Evolutionary conservation across 2,329 filamentous ascomycete genomes (phyloP), one percentile per base, ranked within the genome.

Genomic region (Rhinocladiella mackenziei): DNA sequence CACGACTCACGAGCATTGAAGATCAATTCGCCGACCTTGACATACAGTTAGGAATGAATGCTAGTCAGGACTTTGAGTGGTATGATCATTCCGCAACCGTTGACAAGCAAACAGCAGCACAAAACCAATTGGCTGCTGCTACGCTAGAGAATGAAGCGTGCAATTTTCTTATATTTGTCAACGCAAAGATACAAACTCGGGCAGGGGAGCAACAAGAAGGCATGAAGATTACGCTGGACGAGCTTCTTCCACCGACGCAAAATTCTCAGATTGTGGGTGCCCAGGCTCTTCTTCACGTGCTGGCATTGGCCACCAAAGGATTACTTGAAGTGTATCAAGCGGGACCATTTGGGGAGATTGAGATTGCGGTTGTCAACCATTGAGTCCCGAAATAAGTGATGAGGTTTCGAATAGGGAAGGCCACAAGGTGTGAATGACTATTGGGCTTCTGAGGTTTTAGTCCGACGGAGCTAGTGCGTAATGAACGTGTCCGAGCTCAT

Each of bases 241-340:
- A 79, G 36, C 66, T 95, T 7, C 77, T 92, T 32, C 72, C 77
- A n/a, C 75, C 79, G 0, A 59, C 59, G 7, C 65, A 70, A 30
- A 78, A 76, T 20, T 70, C 62, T 30, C 74, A 70, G 25, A 68
- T 77, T 20, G 80, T 87, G 9, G 85, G 83, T 6, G 81, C 84
- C 2, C 84, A 89, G 61, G 86, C 81, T 0, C 83, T 87, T 60
- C 78, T 84, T 66, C 85, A 92, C 61, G 73, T 86, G 2, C 74
- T 94, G 10, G 73, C 76, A 8, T 72, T 92, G 31, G 81, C 78
- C 4, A 87, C 80, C 2, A 86, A 81, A 64, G 74, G 74, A 2
- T 62, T 76, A 43, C 66, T 91, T 32, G 61, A 66, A 13, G 78
- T 89, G 4, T 65, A 75, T 50, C 88, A 94, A 64, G 64, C 63